phyloP scores from a whole-genome alignment of 176 grass and related monocot species.

The Aegilops umbellulata region DNA sequence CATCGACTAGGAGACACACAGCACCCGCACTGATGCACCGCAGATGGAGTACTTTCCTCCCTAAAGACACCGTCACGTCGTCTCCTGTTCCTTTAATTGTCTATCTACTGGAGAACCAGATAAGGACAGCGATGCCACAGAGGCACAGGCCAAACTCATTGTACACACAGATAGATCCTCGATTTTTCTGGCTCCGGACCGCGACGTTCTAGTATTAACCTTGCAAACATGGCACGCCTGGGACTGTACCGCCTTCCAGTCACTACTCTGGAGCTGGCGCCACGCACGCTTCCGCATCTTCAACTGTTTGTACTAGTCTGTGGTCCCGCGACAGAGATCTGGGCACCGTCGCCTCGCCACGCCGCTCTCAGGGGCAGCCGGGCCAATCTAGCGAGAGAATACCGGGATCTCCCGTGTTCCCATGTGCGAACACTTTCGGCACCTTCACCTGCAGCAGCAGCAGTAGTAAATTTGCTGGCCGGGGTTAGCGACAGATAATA shows the following conservation, averaged over 20 bases:
- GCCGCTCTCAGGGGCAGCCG: conserved; percentile 50
- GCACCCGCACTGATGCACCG: background rate
- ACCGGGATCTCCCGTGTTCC: conserved; percentile 48
- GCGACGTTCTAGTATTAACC: background rate
- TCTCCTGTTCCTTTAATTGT: background rate
- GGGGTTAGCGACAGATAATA: background rate
- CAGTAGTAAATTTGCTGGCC: conserved; percentile 8
- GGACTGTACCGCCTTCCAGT: background rate
- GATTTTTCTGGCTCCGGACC: background rate
- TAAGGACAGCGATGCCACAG: background rate
- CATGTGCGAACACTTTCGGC: conserved; percentile 85
- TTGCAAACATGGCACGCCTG: background rate
- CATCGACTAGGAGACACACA: background rate
- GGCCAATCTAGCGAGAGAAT: conserved; percentile 61
- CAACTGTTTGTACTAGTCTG: background rate
- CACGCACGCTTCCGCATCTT: conserved; percentile 7
- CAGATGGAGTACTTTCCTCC: background rate
- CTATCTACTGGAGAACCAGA: background rate
- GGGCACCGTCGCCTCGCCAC: background rate
- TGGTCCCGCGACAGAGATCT: conserved; percentile 26
- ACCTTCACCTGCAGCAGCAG: conserved; percentile 70
- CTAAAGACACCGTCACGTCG: background rate
- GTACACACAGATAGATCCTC: background rate
- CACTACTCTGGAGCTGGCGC: conserved; percentile 6
- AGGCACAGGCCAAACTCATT: background rate